Conservation (phyloP, 78 protist species). For the Protostelium mycophagum region DNA sequence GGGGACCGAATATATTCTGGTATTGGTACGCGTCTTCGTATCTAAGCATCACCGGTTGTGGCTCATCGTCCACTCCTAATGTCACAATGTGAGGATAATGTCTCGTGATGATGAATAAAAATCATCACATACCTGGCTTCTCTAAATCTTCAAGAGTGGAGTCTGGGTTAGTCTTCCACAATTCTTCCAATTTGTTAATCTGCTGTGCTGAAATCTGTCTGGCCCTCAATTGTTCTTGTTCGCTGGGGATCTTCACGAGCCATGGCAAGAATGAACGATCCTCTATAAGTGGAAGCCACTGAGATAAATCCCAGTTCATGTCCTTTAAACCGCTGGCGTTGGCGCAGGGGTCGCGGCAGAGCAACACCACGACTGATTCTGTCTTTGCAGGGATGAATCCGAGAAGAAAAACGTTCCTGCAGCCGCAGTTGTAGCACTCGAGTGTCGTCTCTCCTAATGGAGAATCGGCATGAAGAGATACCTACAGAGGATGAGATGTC, state of each 20-base stretch:
- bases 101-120: no score
- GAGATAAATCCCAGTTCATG: constrained; percentile 84
- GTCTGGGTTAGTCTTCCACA: constrained; percentile 83
- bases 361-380: constrained; percentile 92
- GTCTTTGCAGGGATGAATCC: constrained; percentile 95
- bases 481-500: constrained; percentile 60
- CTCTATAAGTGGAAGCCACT: constrained; percentile 94
- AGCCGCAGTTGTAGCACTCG: constrained; percentile 97
- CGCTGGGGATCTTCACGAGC: constrained; percentile 86
- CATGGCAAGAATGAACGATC: constrained; percentile 81
- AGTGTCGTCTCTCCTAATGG: constrained; percentile 80
- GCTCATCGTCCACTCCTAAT: constrained; percentile 7
- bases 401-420: constrained; percentile 88
- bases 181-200: constrained; percentile 86
- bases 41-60: constrained; percentile 32
- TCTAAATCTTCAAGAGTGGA: constrained; percentile 61
- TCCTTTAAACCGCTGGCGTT: constrained; percentile 33
- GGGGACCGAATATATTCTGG: constrained; percentile 82
- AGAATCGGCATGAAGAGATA: constrained; percentile 45
- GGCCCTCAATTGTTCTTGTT: constrained; percentile 67
- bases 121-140: constrained; percentile 31
- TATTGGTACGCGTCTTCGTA: constrained; percentile 93
- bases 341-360: constrained; percentile 91
- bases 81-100: no score
- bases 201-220: constrained; percentile 75